Evolutionary conservation across 768 basidiomycete genomes (phyloP).

Genomic region (Kockovaella imperatae): DNA sequence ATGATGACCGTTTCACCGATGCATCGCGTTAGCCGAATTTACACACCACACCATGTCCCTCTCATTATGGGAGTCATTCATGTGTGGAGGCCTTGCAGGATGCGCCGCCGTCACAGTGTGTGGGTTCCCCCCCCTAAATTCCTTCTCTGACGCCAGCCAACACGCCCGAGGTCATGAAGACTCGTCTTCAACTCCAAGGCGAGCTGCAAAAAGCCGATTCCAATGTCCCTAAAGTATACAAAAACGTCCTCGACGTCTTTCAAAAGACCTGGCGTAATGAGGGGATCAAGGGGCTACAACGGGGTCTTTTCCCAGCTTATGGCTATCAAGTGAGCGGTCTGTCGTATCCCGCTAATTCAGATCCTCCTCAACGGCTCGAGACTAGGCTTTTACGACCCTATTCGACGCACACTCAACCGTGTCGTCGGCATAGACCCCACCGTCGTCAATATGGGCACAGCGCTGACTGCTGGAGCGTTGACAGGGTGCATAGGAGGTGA

Average conservation of each 20-base stretch:
- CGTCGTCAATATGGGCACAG: constrained; percentile 66
- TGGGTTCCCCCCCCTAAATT: constrained; percentile 18
- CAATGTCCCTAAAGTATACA: constrained; percentile 63
- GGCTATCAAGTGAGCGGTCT: constrained; percentile 56
- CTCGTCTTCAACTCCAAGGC: constrained; percentile 89
- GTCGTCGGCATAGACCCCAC: constrained; percentile 57
- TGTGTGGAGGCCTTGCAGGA: constrained; percentile 85
- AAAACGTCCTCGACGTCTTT: constrained; percentile 76
- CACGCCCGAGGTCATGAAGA: constrained; percentile 66
- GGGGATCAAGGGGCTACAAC: constrained; percentile 82
- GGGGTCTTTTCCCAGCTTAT: constrained; percentile 82
- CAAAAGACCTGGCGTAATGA: constrained; percentile 82
- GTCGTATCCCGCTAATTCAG: constrained; percentile 47
- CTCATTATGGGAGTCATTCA: constrained; percentile 51
- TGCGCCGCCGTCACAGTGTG: constrained; percentile 65
- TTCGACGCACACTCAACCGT: constrained; percentile 64
- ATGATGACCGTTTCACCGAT: too few species aligned
- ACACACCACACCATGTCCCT: too few species aligned
- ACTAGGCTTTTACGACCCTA: constrained; percentile 95
- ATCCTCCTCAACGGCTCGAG: constrained; percentile 86
- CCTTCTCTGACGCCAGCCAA: constrained; percentile 16
- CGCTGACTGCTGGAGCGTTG: constrained; percentile 74
- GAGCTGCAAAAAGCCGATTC: constrained; percentile 66
- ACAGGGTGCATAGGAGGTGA: constrained; percentile 87
- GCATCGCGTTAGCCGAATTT: too few species aligned